A percentile compares a stretch with the other conserved stretches of the same genome.
Evolutionary conservation across 106 monocot species (phyloP).

Genomic region (Narthecium ossifragum): DNA sequence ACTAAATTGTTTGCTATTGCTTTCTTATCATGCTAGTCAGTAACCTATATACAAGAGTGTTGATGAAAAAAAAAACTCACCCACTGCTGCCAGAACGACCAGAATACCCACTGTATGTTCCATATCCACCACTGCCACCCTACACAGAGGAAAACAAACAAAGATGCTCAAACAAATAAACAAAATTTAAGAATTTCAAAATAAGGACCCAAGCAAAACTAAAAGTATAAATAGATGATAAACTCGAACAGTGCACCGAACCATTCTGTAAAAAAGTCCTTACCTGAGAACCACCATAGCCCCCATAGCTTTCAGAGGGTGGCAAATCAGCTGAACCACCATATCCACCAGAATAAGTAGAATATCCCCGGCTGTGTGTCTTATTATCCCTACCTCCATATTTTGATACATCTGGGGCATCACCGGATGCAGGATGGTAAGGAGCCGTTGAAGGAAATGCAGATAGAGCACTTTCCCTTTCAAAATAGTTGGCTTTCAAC

Average conservation of each 20-base stretch:
- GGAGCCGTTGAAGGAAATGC: conserved; percentile 36
- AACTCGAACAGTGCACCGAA: background rate
- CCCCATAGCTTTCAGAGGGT: conserved; percentile 39
- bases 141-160: conserved; percentile 12
- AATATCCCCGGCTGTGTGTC: conserved; percentile 47
- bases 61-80: conserved; percentile 52
- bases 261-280: background rate
- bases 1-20: no score
- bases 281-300: conserved; percentile 75
- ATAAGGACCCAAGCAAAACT: background rate
- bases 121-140: conserved; percentile 67
- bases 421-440: conserved; percentile 39
- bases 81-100: conserved; percentile 72
- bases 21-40: no score
- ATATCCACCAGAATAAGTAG: conserved; percentile 58
- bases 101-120: conserved; percentile 58
- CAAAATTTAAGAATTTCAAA: background rate
- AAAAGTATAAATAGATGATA: background rate
- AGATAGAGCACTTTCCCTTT: conserved; percentile 64
- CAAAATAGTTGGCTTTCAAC: conserved; percentile 84
- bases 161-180: conserved; percentile 1
- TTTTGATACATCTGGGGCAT: conserved; percentile 40
- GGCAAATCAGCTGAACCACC: conserved; percentile 30
- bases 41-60: no score
- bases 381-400: conserved; percentile 58